Percentiles rank a stretch among this genome's conserved stretches.
Conservation (phyloP, 306 rosid genomes). For the Cucumis sativus region DNA sequence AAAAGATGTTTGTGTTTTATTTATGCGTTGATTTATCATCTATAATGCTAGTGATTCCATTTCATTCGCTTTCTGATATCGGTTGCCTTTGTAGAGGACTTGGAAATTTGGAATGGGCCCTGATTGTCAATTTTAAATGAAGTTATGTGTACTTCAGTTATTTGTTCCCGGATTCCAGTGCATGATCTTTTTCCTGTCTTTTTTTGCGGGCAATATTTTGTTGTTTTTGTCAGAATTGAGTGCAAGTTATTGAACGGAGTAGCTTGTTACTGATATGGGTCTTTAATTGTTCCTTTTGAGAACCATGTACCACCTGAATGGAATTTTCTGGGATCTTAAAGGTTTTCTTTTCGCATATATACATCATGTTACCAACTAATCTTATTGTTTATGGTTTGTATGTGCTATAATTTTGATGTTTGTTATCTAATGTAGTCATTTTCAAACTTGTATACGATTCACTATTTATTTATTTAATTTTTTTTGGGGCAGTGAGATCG, state of each 20-base stretch:
- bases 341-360: neutral
- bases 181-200: neutral
- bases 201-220: neutral
- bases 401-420: neutral
- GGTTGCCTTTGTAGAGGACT: neutral
- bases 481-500: constrained; percentile 19
- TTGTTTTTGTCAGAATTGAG: neutral
- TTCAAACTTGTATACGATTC: neutral
- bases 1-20: neutral
- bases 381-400: neutral
- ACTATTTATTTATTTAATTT: neutral
- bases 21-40: neutral
- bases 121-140: neutral
- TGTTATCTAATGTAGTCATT: neutral
- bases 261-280: neutral
- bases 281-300: neutral
- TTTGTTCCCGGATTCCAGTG: neutral
- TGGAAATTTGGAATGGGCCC: neutral
- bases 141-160: neutral
- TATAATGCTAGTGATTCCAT: neutral
- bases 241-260: neutral
- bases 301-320: neutral
- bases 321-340: neutral
- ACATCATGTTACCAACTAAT: neutral
- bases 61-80: neutral